Conservation (phyloP, 1,284 basidiomycete genomes). For the Fistulina hepatica region DNA sequence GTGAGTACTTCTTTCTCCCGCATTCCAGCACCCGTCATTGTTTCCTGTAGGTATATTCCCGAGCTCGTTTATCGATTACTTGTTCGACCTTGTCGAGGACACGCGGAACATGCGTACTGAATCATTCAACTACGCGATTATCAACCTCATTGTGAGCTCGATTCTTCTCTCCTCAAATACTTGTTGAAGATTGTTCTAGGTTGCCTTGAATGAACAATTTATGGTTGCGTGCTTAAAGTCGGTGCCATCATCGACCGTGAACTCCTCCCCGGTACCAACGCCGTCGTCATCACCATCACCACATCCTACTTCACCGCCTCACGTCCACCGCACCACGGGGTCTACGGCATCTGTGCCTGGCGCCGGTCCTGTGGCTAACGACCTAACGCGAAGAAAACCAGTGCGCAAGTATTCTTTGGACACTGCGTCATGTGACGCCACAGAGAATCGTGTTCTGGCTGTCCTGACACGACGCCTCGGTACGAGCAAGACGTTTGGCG, state of each 20-base stretch:
- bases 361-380: constrained; percentile 12
- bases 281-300: too few species aligned
- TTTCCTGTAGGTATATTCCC: constrained; percentile 55
- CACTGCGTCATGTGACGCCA: too few species aligned
- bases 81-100: constrained; percentile 92
- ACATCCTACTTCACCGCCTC: too few species aligned
- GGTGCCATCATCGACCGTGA: too few species aligned
- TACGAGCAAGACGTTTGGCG: constrained; percentile 88
- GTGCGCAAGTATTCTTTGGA: constrained; percentile 21
- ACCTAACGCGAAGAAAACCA: constrained; percentile 7
- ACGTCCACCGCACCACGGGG: constrained; percentile 16
- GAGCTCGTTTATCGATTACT: constrained; percentile 76
- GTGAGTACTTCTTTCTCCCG: constrained; percentile 33
- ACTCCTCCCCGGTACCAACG: too few species aligned
- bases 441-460: constrained; percentile 70
- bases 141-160: constrained; percentile 75
- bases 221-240: constrained; percentile 72
- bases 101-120: constrained; percentile 86
- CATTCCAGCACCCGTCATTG: constrained; percentile 5
- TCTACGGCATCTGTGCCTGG: constrained; percentile 13
- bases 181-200: constrained; percentile 30
- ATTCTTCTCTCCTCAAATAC: constrained; percentile 1
- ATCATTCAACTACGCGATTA: constrained; percentile 86
- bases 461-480: constrained; percentile 78
- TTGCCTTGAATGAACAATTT: constrained; percentile 95